Conservation (phyloP, 805 yeast species). For the Pichia membranifaciens region DNA sequence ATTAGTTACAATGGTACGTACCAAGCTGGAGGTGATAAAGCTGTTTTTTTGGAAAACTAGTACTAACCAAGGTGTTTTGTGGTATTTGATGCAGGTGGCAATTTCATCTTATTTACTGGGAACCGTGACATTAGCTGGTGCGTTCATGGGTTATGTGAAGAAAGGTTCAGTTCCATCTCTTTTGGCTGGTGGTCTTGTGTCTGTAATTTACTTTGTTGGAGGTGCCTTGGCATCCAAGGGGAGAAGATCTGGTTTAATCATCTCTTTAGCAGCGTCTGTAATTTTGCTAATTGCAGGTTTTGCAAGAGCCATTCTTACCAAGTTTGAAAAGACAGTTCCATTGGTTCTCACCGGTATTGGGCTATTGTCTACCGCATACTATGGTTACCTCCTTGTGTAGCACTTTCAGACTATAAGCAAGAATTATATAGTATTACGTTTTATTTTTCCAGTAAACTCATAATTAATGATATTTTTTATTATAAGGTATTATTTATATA, state of each 20-base stretch:
- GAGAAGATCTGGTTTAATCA: slow-evolving; percentile 73
- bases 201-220: slow-evolving; percentile 56
- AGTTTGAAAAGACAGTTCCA: slow-evolving; percentile 69
- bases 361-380: slow-evolving; percentile 56
- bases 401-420: too few species aligned
- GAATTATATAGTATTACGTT: too few species aligned
- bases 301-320: slow-evolving; percentile 50
- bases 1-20: too few species aligned
- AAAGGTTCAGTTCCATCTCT: slow-evolving; percentile 77
- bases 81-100: not conserved
- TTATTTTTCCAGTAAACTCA: too few species aligned
- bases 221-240: slow-evolving; percentile 71
- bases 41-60: not conserved
- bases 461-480: too few species aligned
- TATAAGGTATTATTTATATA: too few species aligned
- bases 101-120: slow-evolving; percentile 15
- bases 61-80: too few species aligned
- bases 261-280: slow-evolving; percentile 68
- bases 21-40: too few species aligned
- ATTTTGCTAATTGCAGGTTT: slow-evolving; percentile 65
- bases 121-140: slow-evolving; percentile 27
- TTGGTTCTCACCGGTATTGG: slow-evolving; percentile 60
- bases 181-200: slow-evolving; percentile 63
- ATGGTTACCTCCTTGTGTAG: slow-evolving; percentile 35
- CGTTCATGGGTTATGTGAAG: slow-evolving; percentile 34